Evolutionary conservation across 495 filamentous ascomycete species (phyloP), one percentile per base, ranked within the genome.

Genomic region (Penicillium herquei): DNA sequence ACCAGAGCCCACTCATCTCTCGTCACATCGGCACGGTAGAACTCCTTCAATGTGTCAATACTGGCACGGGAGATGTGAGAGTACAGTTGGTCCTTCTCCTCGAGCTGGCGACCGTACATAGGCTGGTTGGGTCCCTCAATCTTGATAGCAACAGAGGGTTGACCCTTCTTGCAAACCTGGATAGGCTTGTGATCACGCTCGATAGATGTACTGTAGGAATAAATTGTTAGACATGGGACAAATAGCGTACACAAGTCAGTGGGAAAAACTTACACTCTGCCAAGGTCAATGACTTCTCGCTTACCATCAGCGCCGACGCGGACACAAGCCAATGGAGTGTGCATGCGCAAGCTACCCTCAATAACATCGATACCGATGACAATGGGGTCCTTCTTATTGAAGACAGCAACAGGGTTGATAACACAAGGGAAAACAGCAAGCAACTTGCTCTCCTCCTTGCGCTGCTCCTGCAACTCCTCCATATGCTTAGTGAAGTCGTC

Each of bases 381-480:
- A 61, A 99, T 98, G 18, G 95, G 95, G 59, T 89, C 84, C 54
- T 90, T 96, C 84, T 98, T 99, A 78, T 97, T 99, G 81, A 99
- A 99, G 17, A 99, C 89, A 3, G 91, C 91, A 32, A 99, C 90
- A 0, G 92, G 84, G 55, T 75, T 78, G 51, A 99, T 80, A 16
- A 97, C 88, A 62, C 94, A 98, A 37, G 95, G 95, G 84, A 98
- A 99, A 57, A 99, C 92, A 39, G 95, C 95, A 48, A 92, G 78
- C 62, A 96, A 79, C 76, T 98, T 98, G 60, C 87, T 89, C 65
- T 99, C 93, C 64, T 96, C 94, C 79, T 97, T 97, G 74, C 89
- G 90, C 80, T 89, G 84, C 72, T 95, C 92, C 10, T 84, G 81
- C 56, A 96, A 78, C 60, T 87, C 78, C 13, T 86, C 85, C 86